Evolutionary conservation across 2,329 filamentous ascomycete genomes (phyloP), one percentile per base, ranked within the genome.

Genomic region (Cercospora sojina): DNA sequence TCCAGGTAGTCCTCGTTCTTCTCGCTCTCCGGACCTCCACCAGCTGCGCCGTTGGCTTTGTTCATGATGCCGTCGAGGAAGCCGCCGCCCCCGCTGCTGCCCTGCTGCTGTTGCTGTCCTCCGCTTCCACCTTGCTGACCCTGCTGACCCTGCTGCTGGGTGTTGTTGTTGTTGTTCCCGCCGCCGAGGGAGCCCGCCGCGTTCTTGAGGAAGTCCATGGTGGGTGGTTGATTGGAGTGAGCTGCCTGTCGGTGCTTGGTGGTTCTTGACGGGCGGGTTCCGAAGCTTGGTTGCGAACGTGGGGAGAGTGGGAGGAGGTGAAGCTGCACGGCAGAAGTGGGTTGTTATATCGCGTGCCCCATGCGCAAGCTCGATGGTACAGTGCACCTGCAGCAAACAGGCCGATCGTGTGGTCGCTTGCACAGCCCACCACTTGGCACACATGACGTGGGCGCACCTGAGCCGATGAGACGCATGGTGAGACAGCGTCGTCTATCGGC

Each of bases 1-100:
- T 95, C 91, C 61, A 95, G 86, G n/a, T 78, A 80, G 75, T 94
- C 72, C 79, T 95, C 91, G 73, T 93, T 90, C 86, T 92, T 89
- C 85, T 94, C 70, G 59, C 91, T 88, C 79, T 91, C 82, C 35
- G 80, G 80, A 41, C 91, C 91, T 62, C 91, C 91, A 38, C 91
- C 91, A 20, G 89, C 90, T 71, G 88, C 83, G 65, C 80, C 77
- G 82, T 94, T 91, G 67, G 93, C 61, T 82, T 91, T 92, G 80
- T 89, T 85, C 76, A 87, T 84, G 70, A 93, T 77, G 67, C 88
- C 87, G 67, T 85, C 82, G 58, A 86, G 76, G 77, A 85, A 83
- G 64, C 83, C 81, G 31, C 83, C 82, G 31, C 73, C 58, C 69
- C 73, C 65, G 59, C 70, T 64, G 27, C 51, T 62, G 67, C 76